phyloP scores from a whole-genome alignment of 768 basidiomycete genomes.

The Phlebiopsis gigantea region DNA sequence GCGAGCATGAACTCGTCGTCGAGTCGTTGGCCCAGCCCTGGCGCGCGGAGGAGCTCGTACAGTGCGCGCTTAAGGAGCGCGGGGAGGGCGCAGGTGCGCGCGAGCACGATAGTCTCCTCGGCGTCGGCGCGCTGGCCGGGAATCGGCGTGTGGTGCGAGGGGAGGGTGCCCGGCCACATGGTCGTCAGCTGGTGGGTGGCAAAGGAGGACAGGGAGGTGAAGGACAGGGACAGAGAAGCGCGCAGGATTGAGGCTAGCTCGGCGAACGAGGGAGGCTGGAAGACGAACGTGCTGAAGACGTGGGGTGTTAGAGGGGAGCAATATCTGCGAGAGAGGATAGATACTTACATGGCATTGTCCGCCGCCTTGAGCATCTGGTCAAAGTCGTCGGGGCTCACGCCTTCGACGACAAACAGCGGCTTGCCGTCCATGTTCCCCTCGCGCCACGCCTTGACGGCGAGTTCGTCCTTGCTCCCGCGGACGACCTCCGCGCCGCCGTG shows the following conservation, averaged over 20 bases:
- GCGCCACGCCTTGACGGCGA: background rate
- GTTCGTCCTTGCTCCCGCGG: background rate
- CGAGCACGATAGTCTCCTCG: conserved; percentile 28
- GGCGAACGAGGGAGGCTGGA: conserved; percentile 16
- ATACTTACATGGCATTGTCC: conserved; percentile 30
- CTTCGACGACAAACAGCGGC: conserved; percentile 21
- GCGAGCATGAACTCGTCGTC: conserved; percentile 6
- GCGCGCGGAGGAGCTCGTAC: conserved; percentile 34
- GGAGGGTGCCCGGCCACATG: conserved; percentile 26
- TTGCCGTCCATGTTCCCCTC: conserved; percentile 6
- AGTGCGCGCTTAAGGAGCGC: conserved; percentile 32
- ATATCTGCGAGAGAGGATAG: background rate
- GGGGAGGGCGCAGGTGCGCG: conserved; percentile 24
- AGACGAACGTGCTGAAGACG: conserved; percentile 23
- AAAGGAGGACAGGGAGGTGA: conserved; percentile 25
- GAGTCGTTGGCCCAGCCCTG: conserved; percentile 23
- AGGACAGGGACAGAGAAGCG: background rate
- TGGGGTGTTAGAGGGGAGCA: background rate
- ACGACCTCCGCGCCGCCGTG: background rate
- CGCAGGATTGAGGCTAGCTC: conserved; percentile 2
- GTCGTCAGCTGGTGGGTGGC: conserved; percentile 24
- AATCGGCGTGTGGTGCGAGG: conserved; percentile 1
- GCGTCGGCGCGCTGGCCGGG: conserved; percentile 18
- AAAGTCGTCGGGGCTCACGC: conserved; percentile 29
- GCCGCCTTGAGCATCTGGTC: conserved; percentile 26